These are phyloP conservation scores for Leccinum broughii DNA, from an alignment of 768 basidiomycete species.

Conservation along the genomic window DNA sequence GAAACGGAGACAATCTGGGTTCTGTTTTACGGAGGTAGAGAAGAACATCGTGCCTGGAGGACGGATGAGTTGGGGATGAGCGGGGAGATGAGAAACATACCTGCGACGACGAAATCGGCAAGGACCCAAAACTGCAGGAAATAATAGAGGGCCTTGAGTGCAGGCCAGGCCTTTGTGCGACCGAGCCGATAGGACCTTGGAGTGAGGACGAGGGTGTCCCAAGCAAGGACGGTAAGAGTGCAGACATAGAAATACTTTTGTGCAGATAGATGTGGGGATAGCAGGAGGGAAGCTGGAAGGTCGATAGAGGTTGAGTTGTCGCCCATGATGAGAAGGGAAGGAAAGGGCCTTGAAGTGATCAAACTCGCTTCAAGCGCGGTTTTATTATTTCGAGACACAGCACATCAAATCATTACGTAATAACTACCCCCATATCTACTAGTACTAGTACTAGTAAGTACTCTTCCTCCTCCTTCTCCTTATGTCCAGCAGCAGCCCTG, in stretches of 20 bases:
- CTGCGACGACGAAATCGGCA: conserved; percentile 73
- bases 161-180: conserved; percentile 65
- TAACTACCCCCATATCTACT: not conserved
- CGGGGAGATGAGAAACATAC: conserved; percentile 36
- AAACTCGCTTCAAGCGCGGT: not conserved
- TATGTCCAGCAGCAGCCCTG: conserved; percentile 16
- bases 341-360: not conserved
- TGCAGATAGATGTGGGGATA: conserved; percentile 75
- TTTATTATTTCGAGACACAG: conserved; percentile 19
- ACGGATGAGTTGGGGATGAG: conserved; percentile 1
- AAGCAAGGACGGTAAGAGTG: conserved; percentile 85
- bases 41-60: conserved; percentile 77
- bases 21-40: conserved; percentile 64
- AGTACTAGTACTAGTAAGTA: not conserved
- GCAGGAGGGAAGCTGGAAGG: conserved; percentile 67
- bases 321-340: conserved; percentile 17
- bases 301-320: conserved; percentile 1
- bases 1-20: conserved; percentile 60
- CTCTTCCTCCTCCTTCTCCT: not conserved
- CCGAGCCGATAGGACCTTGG: conserved; percentile 76
- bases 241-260: conserved; percentile 92
- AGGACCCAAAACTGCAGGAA: conserved; percentile 79
- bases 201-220: conserved; percentile 85
- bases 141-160: conserved; percentile 74
- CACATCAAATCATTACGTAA: conserved; percentile 28